These are phyloP conservation scores for Sphagnum magellanicum DNA, from an alignment of 228 moss, liverwort and hornwort species.

Conservation along the genomic window DNA sequence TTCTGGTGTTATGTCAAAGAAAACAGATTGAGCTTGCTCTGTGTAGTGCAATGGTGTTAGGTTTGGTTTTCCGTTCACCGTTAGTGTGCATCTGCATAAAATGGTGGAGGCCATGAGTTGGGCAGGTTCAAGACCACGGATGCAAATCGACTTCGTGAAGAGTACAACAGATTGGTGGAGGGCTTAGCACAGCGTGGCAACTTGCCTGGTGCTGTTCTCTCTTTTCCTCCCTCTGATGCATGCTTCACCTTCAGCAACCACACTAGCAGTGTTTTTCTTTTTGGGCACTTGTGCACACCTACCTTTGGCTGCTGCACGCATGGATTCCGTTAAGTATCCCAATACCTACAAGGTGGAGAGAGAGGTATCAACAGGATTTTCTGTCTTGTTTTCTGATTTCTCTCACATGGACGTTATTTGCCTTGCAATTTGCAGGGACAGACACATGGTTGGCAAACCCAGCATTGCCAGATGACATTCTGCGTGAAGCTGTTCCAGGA, in stretches of 20 bases:
- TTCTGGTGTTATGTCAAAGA: too few relatives aligned
- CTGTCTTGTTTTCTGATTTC: too few relatives aligned
- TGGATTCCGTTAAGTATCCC: too few relatives aligned
- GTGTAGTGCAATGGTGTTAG: too few relatives aligned
- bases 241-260: not conserved
- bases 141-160: slow-evolving; percentile 82
- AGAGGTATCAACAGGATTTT: too few relatives aligned
- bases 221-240: slow-evolving; percentile 4
- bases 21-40: too few relatives aligned
- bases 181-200: slow-evolving; percentile 94
- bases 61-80: too few relatives aligned
- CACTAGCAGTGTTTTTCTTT: not conserved
- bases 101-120: not conserved
- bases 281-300: too few relatives aligned
- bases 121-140: slow-evolving; percentile 94
- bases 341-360: too few relatives aligned
- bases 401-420: not conserved
- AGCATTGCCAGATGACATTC: slow-evolving; percentile 83
- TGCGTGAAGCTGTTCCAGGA: slow-evolving; percentile 94
- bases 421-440: slow-evolving; percentile 42
- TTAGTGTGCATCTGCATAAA: not conserved
- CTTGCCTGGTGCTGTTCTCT: slow-evolving; percentile 45
- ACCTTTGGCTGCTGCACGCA: too few relatives aligned
- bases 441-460: slow-evolving; percentile 98
- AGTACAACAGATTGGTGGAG: slow-evolving; percentile 91